These are phyloP conservation scores for Trichosporon ovoides DNA, from an alignment of 1,284 basidiomycete species.

Conservation along the genomic window DNA sequence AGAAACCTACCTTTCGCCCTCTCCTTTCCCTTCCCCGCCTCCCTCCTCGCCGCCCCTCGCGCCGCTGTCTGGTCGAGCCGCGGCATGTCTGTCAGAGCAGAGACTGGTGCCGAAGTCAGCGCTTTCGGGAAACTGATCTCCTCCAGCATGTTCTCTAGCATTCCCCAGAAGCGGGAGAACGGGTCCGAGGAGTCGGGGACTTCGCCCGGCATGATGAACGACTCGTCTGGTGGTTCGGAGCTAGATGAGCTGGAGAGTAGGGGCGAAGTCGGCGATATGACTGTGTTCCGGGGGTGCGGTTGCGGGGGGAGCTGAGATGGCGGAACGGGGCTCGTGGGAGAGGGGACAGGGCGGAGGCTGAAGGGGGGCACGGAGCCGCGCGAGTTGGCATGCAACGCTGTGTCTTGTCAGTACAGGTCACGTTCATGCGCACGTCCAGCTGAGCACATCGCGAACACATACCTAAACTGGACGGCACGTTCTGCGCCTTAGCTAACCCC, in stretches of 20 bases:
- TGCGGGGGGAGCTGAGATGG: neutral
- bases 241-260: conserved; percentile 39
- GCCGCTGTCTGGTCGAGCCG: neutral
- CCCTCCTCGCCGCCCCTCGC: neutral
- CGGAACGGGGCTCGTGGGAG: neutral
- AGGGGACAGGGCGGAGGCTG: conserved; percentile 26
- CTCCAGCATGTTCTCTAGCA: conserved; percentile 47
- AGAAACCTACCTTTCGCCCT: neutral
- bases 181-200: conserved; percentile 42
- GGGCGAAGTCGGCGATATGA: conserved; percentile 23
- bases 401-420: neutral
- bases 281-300: neutral
- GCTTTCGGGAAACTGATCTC: conserved; percentile 47
- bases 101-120: conserved; percentile 6
- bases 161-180: conserved; percentile 48
- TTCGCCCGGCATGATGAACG: conserved; percentile 34
- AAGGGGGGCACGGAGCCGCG: conserved; percentile 32
- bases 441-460: no score
- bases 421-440: neutral
- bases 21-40: neutral
- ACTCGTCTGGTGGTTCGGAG: conserved; percentile 30
- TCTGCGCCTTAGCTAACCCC: conserved; percentile 4
- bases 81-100: neutral
- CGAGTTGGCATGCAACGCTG: conserved; percentile 16
- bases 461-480: conserved; percentile 4